phyloP scores from a whole-genome alignment of 352 stramenopile genomes.

The Elongisporangium undulatum region DNA sequence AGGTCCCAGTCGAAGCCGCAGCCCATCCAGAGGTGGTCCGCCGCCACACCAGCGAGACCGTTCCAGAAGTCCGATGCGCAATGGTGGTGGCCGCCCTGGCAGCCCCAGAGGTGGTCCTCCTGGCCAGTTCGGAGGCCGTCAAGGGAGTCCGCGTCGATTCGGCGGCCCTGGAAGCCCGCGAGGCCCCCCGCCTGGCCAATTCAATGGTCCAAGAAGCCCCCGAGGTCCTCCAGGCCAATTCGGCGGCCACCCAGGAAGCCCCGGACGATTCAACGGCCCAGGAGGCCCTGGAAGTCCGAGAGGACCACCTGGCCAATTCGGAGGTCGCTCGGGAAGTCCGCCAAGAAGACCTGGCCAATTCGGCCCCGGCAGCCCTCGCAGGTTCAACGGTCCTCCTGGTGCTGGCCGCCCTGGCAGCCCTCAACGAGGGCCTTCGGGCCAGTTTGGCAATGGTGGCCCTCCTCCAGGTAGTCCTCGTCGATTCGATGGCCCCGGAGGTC shows the following conservation, averaged over 20 bases:
- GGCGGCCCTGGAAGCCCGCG: background rate
- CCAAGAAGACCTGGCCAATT: background rate
- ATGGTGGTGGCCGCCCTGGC: background rate
- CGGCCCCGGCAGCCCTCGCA: background rate
- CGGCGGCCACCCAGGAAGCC: background rate
- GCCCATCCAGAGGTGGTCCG: background rate
- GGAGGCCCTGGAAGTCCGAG: background rate
- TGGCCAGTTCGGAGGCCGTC: background rate
- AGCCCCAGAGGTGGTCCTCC: background rate
- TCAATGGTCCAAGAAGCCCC: background rate
- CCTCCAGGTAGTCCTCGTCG: constrained; percentile 1
- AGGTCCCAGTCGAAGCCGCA: background rate
- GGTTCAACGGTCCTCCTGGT: background rate
- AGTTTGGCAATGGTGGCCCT: background rate
- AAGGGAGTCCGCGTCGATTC: background rate
- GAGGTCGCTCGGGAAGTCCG: too few species aligned
- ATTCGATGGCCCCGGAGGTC: constrained; percentile 1
- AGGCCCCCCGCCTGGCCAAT: background rate
- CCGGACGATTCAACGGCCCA: background rate
- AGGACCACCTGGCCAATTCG: background rate
- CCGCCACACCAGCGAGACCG: background rate
- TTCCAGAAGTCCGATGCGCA: background rate
- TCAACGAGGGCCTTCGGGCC: background rate
- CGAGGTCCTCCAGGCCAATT: background rate
- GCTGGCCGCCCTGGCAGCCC: background rate